Conservation (phyloP, 768 basidiomycete species). For the Leccinum broughii region DNA sequence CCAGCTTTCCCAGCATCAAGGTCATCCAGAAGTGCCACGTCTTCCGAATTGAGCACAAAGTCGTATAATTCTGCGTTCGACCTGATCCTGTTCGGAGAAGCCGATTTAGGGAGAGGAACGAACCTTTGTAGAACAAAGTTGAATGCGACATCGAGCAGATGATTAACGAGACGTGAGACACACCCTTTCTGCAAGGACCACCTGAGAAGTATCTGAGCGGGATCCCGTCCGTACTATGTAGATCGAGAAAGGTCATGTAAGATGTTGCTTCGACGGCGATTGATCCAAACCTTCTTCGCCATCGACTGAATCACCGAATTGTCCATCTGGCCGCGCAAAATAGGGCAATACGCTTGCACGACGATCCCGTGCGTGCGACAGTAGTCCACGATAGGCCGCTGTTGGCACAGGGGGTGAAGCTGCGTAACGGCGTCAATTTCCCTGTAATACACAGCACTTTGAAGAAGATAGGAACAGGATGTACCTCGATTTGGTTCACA, state of each 20-base stretch:
- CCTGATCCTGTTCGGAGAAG: conserved; percentile 64
- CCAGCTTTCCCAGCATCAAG: conserved; percentile 76
- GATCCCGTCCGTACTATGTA: conserved; percentile 54
- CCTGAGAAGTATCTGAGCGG: conserved; percentile 80
- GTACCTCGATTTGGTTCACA: conserved; percentile 82
- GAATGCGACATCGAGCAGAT: neutral
- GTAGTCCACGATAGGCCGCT: conserved; percentile 74
- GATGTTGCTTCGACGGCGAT: neutral
- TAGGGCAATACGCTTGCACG: conserved; percentile 75
- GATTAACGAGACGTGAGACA: conserved; percentile 23
- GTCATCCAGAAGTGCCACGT: conserved; percentile 63
- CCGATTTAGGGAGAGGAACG: conserved; percentile 82
- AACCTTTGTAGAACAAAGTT: conserved; percentile 45
- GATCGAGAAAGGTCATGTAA: neutral
- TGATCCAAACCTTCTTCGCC: conserved; percentile 48
- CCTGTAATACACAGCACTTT: neutral
- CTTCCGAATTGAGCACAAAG: conserved; percentile 65
- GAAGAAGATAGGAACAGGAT: conserved; percentile 7
- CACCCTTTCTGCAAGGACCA: conserved; percentile 90
- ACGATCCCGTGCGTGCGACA: conserved; percentile 61
- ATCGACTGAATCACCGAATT: conserved; percentile 47
- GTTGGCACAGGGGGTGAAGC: conserved; percentile 85
- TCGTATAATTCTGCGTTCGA: conserved; percentile 76
- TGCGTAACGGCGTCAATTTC: conserved; percentile 26
- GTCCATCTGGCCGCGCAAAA: conserved; percentile 59